These are phyloP conservation scores for Helichrysum umbraculigerum DNA, from an alignment of 129 eudicot genomes.

Conservation along the genomic window DNA sequence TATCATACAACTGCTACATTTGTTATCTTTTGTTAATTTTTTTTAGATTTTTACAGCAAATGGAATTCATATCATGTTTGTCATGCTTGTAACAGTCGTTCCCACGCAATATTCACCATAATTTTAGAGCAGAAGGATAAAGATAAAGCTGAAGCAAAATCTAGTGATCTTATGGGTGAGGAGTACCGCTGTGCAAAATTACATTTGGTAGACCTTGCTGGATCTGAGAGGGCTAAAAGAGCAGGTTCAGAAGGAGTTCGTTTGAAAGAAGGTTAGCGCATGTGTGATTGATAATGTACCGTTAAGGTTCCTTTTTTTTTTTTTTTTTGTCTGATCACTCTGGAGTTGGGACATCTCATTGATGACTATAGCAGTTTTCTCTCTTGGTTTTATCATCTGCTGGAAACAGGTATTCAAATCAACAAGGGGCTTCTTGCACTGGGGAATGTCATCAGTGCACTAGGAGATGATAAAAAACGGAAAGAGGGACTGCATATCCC, in stretches of 20 bases:
- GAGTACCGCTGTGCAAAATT: slow-evolving; percentile 92
- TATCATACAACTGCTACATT: slow-evolving; percentile 20
- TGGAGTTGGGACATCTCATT: not conserved
- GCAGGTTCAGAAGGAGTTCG: slow-evolving; percentile 99
- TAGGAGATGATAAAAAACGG: slow-evolving; percentile 95
- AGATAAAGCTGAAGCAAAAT: slow-evolving; percentile 43
- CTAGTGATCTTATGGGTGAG: slow-evolving; percentile 65
- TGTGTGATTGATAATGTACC: not conserved
- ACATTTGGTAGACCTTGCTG: slow-evolving; percentile 99
- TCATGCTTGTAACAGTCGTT: slow-evolving; percentile 61
- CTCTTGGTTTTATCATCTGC: slow-evolving; percentile 11
- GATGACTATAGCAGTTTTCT: slow-evolving; percentile 26
- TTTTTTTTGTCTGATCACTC: not conserved
- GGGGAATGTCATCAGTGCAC: slow-evolving; percentile 96
- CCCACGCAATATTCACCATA: slow-evolving; percentile 97
- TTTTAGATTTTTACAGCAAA: slow-evolving; percentile 18
- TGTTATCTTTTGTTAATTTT: not conserved
- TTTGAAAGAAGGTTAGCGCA: slow-evolving; percentile 82
- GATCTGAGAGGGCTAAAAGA: slow-evolving; percentile 96
- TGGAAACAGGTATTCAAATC: slow-evolving; percentile 83
- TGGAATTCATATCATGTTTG: slow-evolving; percentile 16
- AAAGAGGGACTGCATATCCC: slow-evolving; percentile 96
- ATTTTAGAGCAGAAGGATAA: slow-evolving; percentile 91
- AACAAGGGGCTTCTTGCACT: slow-evolving; percentile 99
- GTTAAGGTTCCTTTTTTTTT: not conserved